Evolutionary conservation across 2,329 filamentous ascomycete species (phyloP), one percentile per base, ranked within the genome.

Genomic region (Diaporthe sp.): DNA sequence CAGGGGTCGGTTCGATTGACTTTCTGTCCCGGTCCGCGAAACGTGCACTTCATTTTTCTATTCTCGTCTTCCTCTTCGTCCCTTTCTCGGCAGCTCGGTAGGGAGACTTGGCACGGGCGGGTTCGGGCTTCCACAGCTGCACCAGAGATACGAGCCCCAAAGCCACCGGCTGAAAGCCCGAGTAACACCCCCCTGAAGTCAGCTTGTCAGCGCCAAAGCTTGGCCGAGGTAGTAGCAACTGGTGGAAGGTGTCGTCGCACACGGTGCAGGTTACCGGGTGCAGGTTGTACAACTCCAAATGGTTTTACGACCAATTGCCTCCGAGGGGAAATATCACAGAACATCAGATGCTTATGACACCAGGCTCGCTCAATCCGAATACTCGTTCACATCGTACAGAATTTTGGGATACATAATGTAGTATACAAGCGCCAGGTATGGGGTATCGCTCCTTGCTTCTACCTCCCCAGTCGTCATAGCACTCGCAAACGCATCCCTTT

Each of bases 401-500:
- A 53, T 63, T 53, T 68, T 68, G 65, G 73, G 73, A 75, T 61
- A 68, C 57, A 53, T 75, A 75, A 42, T 73, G 68, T 77, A 75
- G 47, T 73, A 73, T 77, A 77, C 74, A 77, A 76, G 74, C 74
- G 76, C 76, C 72, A 76, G 71, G 72, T 67, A 76, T 70, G 74
- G 76, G 76, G 74, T 77, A 77, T 77, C 72, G 71, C 53, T 76
- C 61, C 72, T 47, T 61, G 58, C 28, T 68, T 76, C 75, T 76
- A 77, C 61, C 76, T 68, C 74, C 67, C 76, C 73, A 71, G 73
- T 76, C 70, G 65, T 68, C 44, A 74, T 71, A 74, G 65, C 65
- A 76, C 53, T 72, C 60, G 72, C 67, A 71, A 68, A 68, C 34
- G 67, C 73, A 72, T 78, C 80, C 79, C 80, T 78, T 77, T 70